Conservation (phyloP, 768 basidiomycete genomes). For the Thelephora ganbajun region DNA sequence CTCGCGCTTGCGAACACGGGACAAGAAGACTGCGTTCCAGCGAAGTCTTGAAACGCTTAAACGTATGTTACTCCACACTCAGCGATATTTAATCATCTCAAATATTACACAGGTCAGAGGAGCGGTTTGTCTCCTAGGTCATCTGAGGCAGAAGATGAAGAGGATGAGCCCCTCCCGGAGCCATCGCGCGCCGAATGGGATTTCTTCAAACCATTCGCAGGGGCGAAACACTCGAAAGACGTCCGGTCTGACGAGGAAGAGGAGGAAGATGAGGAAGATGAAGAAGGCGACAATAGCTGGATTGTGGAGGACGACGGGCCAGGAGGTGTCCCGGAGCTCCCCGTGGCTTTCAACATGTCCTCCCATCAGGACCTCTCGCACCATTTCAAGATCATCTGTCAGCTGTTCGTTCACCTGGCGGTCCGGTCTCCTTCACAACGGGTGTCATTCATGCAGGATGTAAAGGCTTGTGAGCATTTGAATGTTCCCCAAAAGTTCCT, state of each 20-base stretch:
- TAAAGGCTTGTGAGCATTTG: conserved; percentile 26
- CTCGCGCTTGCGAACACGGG: conserved; percentile 44
- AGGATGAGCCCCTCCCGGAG: conserved; percentile 2
- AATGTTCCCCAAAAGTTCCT: background rate
- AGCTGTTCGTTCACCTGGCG: conserved; percentile 75
- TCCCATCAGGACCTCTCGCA: conserved; percentile 61
- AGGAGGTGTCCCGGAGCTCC: conserved; percentile 32
- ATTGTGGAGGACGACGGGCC: conserved; percentile 49
- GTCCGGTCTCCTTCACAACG: conserved; percentile 41
- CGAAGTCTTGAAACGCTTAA: conserved; percentile 52
- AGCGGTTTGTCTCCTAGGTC: conserved; percentile 22
- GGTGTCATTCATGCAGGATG: conserved; percentile 36
- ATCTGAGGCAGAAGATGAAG: conserved; percentile 16
- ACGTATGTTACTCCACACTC: conserved; percentile 25
- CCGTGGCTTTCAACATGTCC: conserved; percentile 69
- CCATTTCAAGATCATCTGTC: conserved; percentile 81
- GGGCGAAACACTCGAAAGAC: conserved; percentile 8
- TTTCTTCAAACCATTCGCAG: conserved; percentile 9
- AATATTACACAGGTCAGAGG: conserved; percentile 25
- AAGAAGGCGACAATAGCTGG: conserved; percentile 28
- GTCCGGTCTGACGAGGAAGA: conserved; percentile 2
- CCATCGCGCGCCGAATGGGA: conserved; percentile 6
- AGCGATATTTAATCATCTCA: background rate
- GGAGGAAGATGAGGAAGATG: conserved; percentile 10
- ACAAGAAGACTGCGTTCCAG: conserved; percentile 46